A percentile compares a stretch with the other conserved stretches of the same genome.
Conservation (phyloP, 208 protist genomes). For the Crithidia acanthocephali region DNA sequence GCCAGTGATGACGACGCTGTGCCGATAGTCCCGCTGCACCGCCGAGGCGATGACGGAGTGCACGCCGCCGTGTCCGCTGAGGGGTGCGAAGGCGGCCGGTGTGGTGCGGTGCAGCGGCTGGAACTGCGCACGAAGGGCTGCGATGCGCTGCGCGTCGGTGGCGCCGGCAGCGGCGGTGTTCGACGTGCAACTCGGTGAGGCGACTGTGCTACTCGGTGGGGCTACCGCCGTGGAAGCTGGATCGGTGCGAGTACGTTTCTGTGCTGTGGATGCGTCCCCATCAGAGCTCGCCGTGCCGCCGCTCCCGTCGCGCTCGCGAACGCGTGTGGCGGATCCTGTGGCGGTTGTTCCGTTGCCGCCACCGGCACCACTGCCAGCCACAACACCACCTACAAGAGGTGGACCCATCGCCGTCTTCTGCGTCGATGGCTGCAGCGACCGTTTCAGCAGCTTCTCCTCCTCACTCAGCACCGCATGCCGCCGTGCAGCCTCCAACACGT, state of each 20-base stretch:
- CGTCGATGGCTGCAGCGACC: slow-evolving; percentile 18
- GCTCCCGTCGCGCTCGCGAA: too few species aligned
- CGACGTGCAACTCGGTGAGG: neutral
- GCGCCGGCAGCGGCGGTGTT: slow-evolving; percentile 1
- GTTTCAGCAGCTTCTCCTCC: slow-evolving; percentile 44
- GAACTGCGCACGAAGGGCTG: slow-evolving; percentile 36
- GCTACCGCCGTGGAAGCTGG: too few species aligned
- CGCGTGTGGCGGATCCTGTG: too few species aligned
- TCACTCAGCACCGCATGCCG: slow-evolving; percentile 41
- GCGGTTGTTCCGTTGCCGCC: too few species aligned
- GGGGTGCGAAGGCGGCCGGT: slow-evolving; percentile 31
- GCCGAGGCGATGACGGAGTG: slow-evolving; percentile 29
- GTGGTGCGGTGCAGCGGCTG: slow-evolving; percentile 34
- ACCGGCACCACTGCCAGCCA: too few species aligned
- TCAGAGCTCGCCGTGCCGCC: too few species aligned
- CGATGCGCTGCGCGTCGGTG: slow-evolving; percentile 21
- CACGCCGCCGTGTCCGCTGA: slow-evolving; percentile 13
- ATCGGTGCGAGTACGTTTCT: too few species aligned
- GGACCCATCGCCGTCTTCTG: slow-evolving; percentile 1
- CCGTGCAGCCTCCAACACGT: slow-evolving; percentile 55
- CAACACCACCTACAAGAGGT: too few species aligned
- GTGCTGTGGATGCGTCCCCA: too few species aligned
- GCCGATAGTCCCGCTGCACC: slow-evolving; percentile 15
- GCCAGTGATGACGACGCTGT: slow-evolving; percentile 16
- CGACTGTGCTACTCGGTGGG: too few species aligned